Base-by-base conservation (phyloP, 441 rosid species). In the Aleurites moluccanus region DNA sequence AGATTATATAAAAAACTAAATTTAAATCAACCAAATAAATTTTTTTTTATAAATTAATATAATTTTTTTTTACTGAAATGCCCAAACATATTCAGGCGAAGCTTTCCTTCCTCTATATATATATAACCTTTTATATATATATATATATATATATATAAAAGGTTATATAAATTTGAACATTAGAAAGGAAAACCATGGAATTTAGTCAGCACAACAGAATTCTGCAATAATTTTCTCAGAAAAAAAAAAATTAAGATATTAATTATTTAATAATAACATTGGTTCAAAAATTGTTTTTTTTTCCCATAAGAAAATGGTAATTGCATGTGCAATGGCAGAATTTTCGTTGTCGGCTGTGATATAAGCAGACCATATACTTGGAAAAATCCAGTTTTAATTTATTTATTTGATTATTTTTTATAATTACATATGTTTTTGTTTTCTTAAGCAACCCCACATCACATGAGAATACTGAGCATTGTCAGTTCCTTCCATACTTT, bases 321-420 rank as follows among this genome's bases (percentile, higher is more conserved):
- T 15, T 56, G 64, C 80, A 73, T 64, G 73, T 76, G 80, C 20
- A 10, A 2, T 45, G 44, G 65, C 79, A 67, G 77, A 72, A 74
- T 53, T 75, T 25, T 40, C 45, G 71, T 33, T 75, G 77, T 68
- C 79, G 57, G 75, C 42, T 56, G 10, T 38, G 59, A 21, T 15
- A 3, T 9, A 9, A 25, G 73, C 70, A 76, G 76, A 60, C 75
- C 78, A 64, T 15, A 4, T 10, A 0, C 30, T 8, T 38, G 27
- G 52, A 56, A 70, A 71, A 44, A 3, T 72, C 20, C 67, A 71
- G 18, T 15, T 70, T 59, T 16, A 14, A 13, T 49, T 49, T 49
- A 13, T 72, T 15, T 3, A 55, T 9, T 23, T 13, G 8, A 11
- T 42, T 44, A 10, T 30, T 47, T 3, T 27, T 15, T n/a, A 18